These are phyloP conservation scores for Noccaea bulbosa DNA, from an alignment of 345 rosid species.

Conservation along the genomic window DNA sequence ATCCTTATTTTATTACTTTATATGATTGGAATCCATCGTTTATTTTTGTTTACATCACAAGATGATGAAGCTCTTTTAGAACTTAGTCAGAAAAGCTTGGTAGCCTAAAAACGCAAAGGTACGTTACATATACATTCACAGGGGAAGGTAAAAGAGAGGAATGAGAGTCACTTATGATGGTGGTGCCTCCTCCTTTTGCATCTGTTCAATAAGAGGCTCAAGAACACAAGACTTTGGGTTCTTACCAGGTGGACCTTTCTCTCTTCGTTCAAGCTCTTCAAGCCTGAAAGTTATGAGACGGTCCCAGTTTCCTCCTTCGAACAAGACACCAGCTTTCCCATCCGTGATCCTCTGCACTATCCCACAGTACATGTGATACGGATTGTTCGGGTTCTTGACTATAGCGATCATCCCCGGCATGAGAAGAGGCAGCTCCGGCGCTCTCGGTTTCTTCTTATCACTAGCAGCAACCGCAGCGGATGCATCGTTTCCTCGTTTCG, in stretches of 20 bases:
- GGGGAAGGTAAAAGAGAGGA: background rate
- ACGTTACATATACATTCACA: slow-evolving; percentile 37
- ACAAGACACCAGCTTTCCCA: slow-evolving; percentile 86
- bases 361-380: slow-evolving; percentile 84
- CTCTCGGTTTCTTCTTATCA: slow-evolving; percentile 60
- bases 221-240: slow-evolving; percentile 80
- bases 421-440: slow-evolving; percentile 73
- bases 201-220: slow-evolving; percentile 54
- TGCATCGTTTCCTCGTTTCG: slow-evolving; percentile 35
- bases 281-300: slow-evolving; percentile 74
- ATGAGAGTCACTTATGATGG: slow-evolving; percentile 28
- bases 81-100: slow-evolving; percentile 28
- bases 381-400: slow-evolving; percentile 77
- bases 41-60: slow-evolving; percentile 28
- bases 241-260: slow-evolving; percentile 82
- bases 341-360: slow-evolving; percentile 92
- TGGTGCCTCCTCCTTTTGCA: slow-evolving; percentile 33
- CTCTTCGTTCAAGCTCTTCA: slow-evolving; percentile 83
- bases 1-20: background rate
- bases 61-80: slow-evolving; percentile 24
- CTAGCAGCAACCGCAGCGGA: slow-evolving; percentile 16
- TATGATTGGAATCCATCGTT: slow-evolving; percentile 32
- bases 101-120: slow-evolving; percentile 39
- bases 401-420: slow-evolving; percentile 94
- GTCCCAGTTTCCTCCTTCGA: slow-evolving; percentile 94